Evolutionary conservation across 495 filamentous ascomycete species (phyloP).

Genomic region (Neurospora sp.): DNA sequence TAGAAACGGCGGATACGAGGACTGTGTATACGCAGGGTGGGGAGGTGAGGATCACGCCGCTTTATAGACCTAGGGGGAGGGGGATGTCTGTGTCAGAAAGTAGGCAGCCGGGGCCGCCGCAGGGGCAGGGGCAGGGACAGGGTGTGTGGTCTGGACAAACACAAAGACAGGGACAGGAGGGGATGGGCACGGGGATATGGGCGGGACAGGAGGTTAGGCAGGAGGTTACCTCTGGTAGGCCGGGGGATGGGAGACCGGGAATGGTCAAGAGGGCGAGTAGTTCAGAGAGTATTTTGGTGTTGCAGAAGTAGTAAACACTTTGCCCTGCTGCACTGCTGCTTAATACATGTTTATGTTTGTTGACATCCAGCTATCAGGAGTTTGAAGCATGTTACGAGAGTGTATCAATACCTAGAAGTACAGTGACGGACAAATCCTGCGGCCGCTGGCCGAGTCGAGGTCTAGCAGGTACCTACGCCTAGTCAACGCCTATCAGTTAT

Average conservation of each 20-base stretch:
- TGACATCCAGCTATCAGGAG: background rate
- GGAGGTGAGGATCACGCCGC: background rate
- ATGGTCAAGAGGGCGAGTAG: constrained; percentile 1
- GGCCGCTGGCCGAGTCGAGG: no score
- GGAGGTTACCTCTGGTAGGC: background rate
- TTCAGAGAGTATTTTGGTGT: constrained; percentile 2
- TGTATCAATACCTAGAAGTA: no score
- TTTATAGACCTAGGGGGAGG: background rate
- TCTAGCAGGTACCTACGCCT: no score
- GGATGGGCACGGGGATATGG: background rate
- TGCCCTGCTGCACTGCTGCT: background rate
- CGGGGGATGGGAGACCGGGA: background rate
- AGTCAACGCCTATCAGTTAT: no score
- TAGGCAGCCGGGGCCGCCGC: no score
- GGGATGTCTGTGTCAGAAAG: background rate
- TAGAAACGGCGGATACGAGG: background rate
- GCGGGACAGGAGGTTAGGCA: background rate
- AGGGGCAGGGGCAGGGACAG: background rate
- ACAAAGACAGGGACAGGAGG: no score
- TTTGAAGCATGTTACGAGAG: background rate
- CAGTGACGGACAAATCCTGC: no score
- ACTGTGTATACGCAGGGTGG: background rate
- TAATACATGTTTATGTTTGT: background rate
- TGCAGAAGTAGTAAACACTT: background rate
- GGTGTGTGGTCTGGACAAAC: no score